phyloP scores from a whole-genome alignment of 192 early-diverging fungal species.

The Cladochytrium replicatum region DNA sequence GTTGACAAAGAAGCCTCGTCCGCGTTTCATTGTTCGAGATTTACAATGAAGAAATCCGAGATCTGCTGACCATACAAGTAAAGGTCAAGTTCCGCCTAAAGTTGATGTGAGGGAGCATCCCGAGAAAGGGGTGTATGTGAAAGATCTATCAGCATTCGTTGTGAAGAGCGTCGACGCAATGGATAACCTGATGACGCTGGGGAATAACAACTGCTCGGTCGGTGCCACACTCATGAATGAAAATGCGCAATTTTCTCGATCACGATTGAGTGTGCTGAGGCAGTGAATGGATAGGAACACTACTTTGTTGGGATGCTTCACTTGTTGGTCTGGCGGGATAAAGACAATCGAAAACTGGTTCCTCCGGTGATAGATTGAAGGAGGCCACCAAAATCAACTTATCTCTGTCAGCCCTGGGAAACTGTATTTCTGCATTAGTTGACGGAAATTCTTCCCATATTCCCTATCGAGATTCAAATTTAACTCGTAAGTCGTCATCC shows the following conservation, averaged over 20 bases:
- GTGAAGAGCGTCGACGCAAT: conserved; percentile 55
- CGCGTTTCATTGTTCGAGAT: conserved; percentile 86
- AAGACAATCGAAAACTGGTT: conserved; percentile 51
- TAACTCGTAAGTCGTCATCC: conserved; percentile 48
- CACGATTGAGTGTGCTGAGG: conserved; percentile 47
- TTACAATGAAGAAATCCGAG: conserved; percentile 88
- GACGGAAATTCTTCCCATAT: conserved; percentile 55
- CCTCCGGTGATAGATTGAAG: conserved; percentile 47
- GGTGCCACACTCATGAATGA: conserved; percentile 73
- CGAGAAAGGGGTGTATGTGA: conserved; percentile 54
- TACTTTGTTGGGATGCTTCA: conserved; percentile 54
- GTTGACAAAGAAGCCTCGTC: conserved; percentile 60
- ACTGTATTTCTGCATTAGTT: conserved; percentile 55
- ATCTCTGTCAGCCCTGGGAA: conserved; percentile 49
- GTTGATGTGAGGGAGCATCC: conserved; percentile 53
- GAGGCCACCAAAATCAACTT: conserved; percentile 62
- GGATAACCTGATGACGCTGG: conserved; percentile 51
- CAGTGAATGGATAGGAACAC: conserved; percentile 29
- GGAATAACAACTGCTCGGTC: conserved; percentile 64
- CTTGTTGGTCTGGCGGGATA: conserved; percentile 56
- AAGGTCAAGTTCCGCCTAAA: conserved; percentile 10
- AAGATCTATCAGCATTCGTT: conserved; percentile 50
- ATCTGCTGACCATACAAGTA: conserved; percentile 66
- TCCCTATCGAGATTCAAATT: conserved; percentile 56
- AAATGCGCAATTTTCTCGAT: conserved; percentile 57